These are phyloP conservation scores for Dionaea muscipula DNA, from an alignment of 179 eudicot species.

Conservation along the genomic window DNA sequence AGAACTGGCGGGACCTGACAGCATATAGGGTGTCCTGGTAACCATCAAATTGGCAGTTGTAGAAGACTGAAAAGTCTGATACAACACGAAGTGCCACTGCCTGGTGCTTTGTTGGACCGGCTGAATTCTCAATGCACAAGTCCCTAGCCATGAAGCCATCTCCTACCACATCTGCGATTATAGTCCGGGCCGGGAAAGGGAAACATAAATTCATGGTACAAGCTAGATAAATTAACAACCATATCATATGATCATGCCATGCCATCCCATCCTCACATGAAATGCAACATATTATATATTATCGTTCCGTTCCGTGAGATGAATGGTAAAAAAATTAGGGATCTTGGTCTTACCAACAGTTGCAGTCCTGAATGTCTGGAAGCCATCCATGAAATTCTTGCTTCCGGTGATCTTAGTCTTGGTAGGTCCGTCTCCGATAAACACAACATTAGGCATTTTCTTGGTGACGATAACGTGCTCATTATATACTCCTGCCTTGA, in stretches of 20 bases:
- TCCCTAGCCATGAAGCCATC: conserved; percentile 14
- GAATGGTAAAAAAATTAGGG: not conserved
- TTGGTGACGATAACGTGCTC: conserved; percentile 9
- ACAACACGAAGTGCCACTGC: conserved; percentile 20
- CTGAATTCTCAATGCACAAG: conserved; percentile 22
- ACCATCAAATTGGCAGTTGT: conserved; percentile 20
- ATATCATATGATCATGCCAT: too few relatives aligned
- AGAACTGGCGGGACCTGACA: conserved; percentile 15
- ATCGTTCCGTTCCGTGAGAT: not conserved
- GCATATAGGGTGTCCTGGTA: conserved; percentile 27
- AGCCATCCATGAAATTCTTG: conserved; percentile 12
- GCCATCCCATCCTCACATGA: too few relatives aligned
- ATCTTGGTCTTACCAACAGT: conserved; percentile 16
- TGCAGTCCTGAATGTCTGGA: conserved; percentile 17
- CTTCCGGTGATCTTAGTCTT: conserved; percentile 17
- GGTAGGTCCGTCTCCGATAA: conserved; percentile 23
- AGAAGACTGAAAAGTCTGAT: conserved; percentile 12
- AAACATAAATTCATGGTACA: too few relatives aligned
- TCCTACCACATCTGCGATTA: conserved; percentile 14
- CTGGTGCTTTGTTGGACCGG: conserved; percentile 19
- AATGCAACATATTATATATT: too few relatives aligned
- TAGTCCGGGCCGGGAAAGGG: not conserved
- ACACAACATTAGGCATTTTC: conserved; percentile 15
- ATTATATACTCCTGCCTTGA: conserved; percentile 17
- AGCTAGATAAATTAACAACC: too few relatives aligned